A percentile compares a stretch with the other conserved stretches of the same genome.
Conservation (phyloP, 1,284 basidiomycete species). For the Sutorius eximius region DNA sequence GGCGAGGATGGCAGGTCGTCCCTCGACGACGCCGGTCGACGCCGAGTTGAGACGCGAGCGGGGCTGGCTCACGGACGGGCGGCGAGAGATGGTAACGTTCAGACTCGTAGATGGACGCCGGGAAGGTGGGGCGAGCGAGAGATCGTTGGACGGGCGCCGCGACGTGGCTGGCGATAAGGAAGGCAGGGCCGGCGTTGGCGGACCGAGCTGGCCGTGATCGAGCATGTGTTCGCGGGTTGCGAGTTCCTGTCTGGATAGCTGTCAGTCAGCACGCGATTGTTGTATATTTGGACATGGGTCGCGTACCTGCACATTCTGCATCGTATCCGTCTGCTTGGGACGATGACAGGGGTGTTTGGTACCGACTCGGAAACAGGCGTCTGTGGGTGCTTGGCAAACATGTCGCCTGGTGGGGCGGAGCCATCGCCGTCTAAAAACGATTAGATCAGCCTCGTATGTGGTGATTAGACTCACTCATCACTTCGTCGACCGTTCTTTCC, state of each 20-base stretch:
- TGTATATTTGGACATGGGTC: background rate
- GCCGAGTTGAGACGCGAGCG: constrained; percentile 25
- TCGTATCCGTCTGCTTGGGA: constrained; percentile 65
- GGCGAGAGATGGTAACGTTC: constrained; percentile 34
- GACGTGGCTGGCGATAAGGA: constrained; percentile 50
- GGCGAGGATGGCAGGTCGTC: constrained; percentile 24
- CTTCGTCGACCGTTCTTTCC: constrained; percentile 68
- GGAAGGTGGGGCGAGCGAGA: constrained; percentile 21
- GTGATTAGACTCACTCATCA: constrained; percentile 62
- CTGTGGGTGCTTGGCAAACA: constrained; percentile 74
- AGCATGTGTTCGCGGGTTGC: constrained; percentile 90
- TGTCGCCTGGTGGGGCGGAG: constrained; percentile 55
- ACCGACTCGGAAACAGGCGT: constrained; percentile 59
- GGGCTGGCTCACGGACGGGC: constrained; percentile 22
- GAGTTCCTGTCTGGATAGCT: constrained; percentile 64
- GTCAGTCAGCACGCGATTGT: background rate
- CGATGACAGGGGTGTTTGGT: constrained; percentile 54
- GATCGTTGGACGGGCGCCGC: constrained; percentile 45
- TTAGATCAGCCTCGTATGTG: constrained; percentile 9
- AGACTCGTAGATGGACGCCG: constrained; percentile 30
- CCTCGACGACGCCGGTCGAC: constrained; percentile 21
- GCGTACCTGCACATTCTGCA: constrained; percentile 88
- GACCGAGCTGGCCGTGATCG: constrained; percentile 79
- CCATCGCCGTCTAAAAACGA: constrained; percentile 66
- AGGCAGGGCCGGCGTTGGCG: constrained; percentile 54